phyloP scores from a whole-genome alignment of 805 yeast genomes.

The Suhomyces kilbournensis region DNA sequence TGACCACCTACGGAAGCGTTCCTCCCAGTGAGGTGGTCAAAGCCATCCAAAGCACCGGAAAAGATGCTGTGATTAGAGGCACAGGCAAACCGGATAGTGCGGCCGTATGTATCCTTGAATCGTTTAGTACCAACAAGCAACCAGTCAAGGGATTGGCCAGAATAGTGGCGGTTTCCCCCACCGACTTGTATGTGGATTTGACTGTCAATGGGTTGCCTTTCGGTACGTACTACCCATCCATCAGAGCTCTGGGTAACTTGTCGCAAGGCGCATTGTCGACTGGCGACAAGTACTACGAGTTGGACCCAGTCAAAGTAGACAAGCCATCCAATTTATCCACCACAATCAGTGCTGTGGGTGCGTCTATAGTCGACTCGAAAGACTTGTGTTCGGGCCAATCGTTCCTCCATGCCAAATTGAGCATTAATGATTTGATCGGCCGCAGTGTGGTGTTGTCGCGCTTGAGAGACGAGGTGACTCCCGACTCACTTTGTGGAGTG shows the following conservation, averaged over 20 bases:
- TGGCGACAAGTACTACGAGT: constrained; percentile 48
- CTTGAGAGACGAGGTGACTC: constrained; percentile 34
- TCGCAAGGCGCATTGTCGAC: constrained; percentile 69
- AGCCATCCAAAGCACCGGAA: constrained; percentile 69
- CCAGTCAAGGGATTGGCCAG: constrained; percentile 88
- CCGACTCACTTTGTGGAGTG: constrained; percentile 69
- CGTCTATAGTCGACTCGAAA: constrained; percentile 15
- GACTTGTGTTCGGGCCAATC: constrained; percentile 33
- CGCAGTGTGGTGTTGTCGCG: constrained; percentile 55
- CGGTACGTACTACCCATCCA: constrained; percentile 67
- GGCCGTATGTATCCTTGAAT: constrained; percentile 86
- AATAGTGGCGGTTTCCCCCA: constrained; percentile 62
- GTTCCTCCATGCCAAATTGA: constrained; percentile 42
- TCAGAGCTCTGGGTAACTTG: constrained; percentile 72
- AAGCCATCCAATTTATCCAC: constrained; percentile 24
- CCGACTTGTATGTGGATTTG: constrained; percentile 65
- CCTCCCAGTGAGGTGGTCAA: constrained; percentile 76
- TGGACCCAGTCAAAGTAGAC: constrained; percentile 36
- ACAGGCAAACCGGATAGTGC: constrained; percentile 85
- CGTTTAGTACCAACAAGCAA: constrained; percentile 47
- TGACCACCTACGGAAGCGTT: constrained; percentile 62
- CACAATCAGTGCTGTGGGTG: constrained; percentile 35
- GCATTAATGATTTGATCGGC: constrained; percentile 65
- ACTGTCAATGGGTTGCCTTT: constrained; percentile 69
- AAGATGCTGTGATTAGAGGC: constrained; percentile 90